Conservation (phyloP, 768 basidiomycete species). For the Phlegmacium glaucopus region DNA sequence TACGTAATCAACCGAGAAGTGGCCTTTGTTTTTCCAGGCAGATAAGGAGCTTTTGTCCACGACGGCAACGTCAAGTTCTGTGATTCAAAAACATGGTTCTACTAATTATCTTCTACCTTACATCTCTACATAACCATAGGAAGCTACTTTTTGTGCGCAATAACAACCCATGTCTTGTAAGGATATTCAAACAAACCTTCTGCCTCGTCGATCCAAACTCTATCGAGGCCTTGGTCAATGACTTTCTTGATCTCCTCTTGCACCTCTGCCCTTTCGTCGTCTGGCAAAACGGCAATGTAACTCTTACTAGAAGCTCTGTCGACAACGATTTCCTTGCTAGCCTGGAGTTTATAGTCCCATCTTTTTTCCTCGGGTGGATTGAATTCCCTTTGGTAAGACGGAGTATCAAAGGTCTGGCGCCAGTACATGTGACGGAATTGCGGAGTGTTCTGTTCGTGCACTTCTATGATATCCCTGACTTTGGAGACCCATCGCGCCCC, state of each 20-base stretch:
- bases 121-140: neutral
- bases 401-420: conserved; percentile 65
- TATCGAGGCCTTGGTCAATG: conserved; percentile 55
- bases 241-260: conserved; percentile 49
- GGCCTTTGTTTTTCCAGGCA: too few species aligned
- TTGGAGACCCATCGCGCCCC: conserved; percentile 71
- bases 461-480: conserved; percentile 66
- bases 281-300: conserved; percentile 67
- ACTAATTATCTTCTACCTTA: too few species aligned
- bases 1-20: too few species aligned
- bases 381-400: conserved; percentile 59
- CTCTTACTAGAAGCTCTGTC: conserved; percentile 81
- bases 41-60: too few species aligned
- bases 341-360: conserved; percentile 50
- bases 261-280: conserved; percentile 55
- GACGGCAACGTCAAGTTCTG: too few species aligned
- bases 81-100: too few species aligned
- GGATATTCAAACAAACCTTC: conserved; percentile 78
- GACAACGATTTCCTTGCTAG: conserved; percentile 53
- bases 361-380: conserved; percentile 51
- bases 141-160: conserved; percentile 32
- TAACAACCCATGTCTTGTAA: conserved; percentile 64
- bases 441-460: conserved; percentile 68
- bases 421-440: conserved; percentile 80
- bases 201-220: conserved; percentile 72